Evolutionary conservation across 345 rosid species (phyloP).

Genomic region (Rhodamnia argentea): DNA sequence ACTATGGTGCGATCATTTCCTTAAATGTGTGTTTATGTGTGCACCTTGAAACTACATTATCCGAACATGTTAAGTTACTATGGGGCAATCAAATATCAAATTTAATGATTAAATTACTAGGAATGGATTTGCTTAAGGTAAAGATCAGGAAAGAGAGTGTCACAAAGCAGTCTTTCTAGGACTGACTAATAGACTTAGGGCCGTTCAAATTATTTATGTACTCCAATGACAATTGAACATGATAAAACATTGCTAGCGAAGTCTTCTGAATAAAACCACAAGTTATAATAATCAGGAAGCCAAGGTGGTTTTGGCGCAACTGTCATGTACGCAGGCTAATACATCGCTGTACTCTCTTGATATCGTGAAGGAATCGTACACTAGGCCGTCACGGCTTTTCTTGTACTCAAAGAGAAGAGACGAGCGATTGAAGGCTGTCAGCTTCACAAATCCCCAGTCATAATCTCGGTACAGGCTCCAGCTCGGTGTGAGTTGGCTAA

Average conservation of each 20-base stretch:
- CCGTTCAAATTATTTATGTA: not conserved
- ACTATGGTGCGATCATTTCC: too few relatives aligned
- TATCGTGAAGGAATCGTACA: constrained; percentile 74
- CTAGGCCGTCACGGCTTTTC: constrained; percentile 67
- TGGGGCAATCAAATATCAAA: not conserved
- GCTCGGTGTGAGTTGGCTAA: constrained; percentile 31
- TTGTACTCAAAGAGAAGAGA: constrained; percentile 81
- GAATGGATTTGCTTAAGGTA: not conserved
- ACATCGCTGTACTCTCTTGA: constrained; percentile 81
- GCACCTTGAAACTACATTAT: not conserved
- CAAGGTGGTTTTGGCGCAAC: constrained; percentile 55
- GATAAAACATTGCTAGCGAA: not conserved
- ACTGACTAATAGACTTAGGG: not conserved
- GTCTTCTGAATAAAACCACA: not conserved
- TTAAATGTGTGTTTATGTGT: not conserved
- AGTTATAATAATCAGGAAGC: constrained; percentile 22
- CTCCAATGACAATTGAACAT: not conserved
- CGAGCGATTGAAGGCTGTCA: constrained; percentile 71
- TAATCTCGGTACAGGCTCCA: constrained; percentile 79
- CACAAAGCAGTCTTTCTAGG: too few relatives aligned
- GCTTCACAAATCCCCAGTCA: constrained; percentile 72
- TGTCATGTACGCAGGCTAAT: constrained; percentile 65
- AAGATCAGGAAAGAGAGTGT: not conserved
- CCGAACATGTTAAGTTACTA: not conserved
- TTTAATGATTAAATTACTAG: not conserved